A percentile compares a stretch with the other conserved stretches of the same genome.
phyloP scores from a whole-genome alignment of 176 grass and related monocot species.

The Puccinellia tenuiflora region DNA sequence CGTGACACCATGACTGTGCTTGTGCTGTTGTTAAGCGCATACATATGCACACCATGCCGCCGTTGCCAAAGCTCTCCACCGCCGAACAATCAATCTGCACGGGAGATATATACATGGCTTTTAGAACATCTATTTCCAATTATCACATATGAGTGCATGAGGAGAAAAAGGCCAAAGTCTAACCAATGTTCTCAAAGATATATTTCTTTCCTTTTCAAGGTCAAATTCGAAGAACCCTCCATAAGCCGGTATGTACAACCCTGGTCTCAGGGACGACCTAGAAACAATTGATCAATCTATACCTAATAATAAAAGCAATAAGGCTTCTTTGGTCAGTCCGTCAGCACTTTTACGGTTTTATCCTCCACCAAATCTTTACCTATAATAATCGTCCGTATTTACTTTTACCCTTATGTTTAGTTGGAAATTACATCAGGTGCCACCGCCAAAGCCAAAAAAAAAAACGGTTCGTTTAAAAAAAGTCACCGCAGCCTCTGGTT shows the following conservation, averaged over 20 bases:
- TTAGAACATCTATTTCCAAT: neutral
- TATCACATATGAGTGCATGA: neutral
- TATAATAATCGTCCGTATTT: too few species aligned
- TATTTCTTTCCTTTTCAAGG: neutral
- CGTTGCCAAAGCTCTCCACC: neutral
- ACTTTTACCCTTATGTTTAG: too few species aligned
- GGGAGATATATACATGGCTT: neutral
- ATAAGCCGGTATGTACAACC: neutral
- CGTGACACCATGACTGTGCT: neutral
- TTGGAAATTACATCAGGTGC: too few species aligned
- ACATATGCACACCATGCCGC: neutral
- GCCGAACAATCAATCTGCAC: neutral
- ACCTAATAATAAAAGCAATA: too few species aligned
- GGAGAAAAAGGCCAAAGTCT: neutral
- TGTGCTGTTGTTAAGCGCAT: neutral
- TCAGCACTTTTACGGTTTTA: too few species aligned
- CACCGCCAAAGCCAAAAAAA: too few species aligned
- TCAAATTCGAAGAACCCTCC: conserved; percentile 1
- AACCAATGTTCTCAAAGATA: conserved; percentile 14
- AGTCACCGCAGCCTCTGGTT: too few species aligned
- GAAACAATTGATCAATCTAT: neutral
- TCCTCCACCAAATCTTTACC: too few species aligned
- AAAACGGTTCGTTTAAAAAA: too few species aligned
- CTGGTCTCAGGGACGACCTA: neutral
- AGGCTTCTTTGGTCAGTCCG: too few species aligned